Conservation (phyloP, 2,329 filamentous ascomycete species). For the Nigrospora sphaerica region DNA sequence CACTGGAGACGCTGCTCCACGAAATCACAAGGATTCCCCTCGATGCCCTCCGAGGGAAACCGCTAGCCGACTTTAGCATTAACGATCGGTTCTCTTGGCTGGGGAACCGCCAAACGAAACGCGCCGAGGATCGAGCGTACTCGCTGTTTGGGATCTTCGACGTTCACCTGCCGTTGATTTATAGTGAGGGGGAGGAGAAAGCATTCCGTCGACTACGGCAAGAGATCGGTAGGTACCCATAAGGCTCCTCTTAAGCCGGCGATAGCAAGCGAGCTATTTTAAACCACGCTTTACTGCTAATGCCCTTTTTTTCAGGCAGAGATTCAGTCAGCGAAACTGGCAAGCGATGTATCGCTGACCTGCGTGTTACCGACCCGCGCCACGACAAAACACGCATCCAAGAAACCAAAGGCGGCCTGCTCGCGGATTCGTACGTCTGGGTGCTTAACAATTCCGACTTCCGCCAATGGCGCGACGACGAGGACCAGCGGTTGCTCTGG, state of each 20-base stretch:
- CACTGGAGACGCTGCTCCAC: background rate
- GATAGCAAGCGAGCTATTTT: too few relatives aligned
- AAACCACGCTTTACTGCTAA: too few relatives aligned
- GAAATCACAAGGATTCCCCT: background rate
- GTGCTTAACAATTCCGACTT: conserved; percentile 21
- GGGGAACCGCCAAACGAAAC: background rate
- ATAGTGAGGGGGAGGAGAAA: too few relatives aligned
- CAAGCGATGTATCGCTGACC: conserved; percentile 5
- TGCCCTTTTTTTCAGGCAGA: too few relatives aligned
- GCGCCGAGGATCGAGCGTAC: background rate
- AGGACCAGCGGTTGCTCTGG: conserved; percentile 9
- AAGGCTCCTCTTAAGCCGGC: too few relatives aligned
- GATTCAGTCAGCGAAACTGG: too few relatives aligned
- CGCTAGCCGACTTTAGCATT: background rate
- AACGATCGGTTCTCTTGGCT: background rate
- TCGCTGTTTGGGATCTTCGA: background rate
- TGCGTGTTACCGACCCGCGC: conserved; percentile 9
- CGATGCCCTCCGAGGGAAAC: background rate
- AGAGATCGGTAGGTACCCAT: background rate
- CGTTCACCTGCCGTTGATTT: too few relatives aligned
- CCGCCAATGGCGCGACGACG: conserved; percentile 13
- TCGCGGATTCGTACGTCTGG: conserved; percentile 23
- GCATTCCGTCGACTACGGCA: conserved; percentile 2
- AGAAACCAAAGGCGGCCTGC: conserved; percentile 13
- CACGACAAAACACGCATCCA: conserved; percentile 13